Evolutionary conservation across 345 rosid species (phyloP).

Genomic region (Populus nigra): DNA sequence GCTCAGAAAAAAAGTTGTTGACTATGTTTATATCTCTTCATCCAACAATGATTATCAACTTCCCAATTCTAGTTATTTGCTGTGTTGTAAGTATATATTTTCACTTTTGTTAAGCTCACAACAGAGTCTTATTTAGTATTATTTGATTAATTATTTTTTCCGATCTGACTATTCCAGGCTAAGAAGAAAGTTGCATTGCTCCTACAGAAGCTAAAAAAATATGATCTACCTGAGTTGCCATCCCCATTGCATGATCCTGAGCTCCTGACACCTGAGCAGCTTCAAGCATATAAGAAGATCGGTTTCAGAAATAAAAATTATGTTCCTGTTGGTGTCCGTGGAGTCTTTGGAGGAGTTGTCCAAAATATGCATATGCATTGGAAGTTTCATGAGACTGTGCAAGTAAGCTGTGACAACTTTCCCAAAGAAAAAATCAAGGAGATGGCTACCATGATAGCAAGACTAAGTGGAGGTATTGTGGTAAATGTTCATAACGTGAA

Average conservation of each 20-base stretch:
- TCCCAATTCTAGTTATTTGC: neutral
- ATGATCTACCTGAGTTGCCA: slow-evolving; percentile 87
- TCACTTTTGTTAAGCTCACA: neutral
- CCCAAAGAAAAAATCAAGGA: slow-evolving; percentile 92
- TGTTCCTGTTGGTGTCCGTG: slow-evolving; percentile 97
- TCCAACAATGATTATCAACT: neutral
- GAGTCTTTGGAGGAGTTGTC: slow-evolving; percentile 97
- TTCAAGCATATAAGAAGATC: slow-evolving; percentile 79
- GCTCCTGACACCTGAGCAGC: slow-evolving; percentile 78
- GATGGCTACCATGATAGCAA: slow-evolving; percentile 88
- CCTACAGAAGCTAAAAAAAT: slow-evolving; percentile 88
- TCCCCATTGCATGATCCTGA: slow-evolving; percentile 88
- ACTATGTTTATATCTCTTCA: neutral
- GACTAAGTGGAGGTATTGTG: slow-evolving; percentile 89
- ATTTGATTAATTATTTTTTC: neutral
- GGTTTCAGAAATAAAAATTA: slow-evolving; percentile 89
- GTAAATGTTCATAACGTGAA: slow-evolving; percentile 81
- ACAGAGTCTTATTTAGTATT: neutral
- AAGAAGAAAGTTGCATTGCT: slow-evolving; percentile 92
- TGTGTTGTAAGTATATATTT: neutral
- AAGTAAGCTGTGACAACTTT: slow-evolving; percentile 92
- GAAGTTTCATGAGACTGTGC: slow-evolving; percentile 99
- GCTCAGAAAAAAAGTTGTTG: neutral
- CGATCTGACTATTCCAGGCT: slow-evolving; percentile 49
- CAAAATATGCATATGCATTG: slow-evolving; percentile 98